Evolutionary conservation across 768 basidiomycete genomes (phyloP), one percentile per base, ranked within the genome.

Genomic region (Cubamyces lactineus): DNA sequence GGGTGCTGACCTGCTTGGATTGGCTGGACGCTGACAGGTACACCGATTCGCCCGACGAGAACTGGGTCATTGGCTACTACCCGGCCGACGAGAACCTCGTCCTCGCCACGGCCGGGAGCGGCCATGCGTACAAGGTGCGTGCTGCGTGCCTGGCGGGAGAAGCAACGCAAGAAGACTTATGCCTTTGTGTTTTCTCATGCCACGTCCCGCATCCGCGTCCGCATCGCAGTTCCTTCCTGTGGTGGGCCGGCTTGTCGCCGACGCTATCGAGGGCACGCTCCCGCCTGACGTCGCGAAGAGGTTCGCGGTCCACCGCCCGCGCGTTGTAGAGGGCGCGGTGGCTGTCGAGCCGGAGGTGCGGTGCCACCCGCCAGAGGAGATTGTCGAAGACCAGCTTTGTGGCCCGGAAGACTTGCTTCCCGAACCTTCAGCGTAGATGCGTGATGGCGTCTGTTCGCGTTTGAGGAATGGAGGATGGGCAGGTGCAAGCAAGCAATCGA

Each of bases 31-130:
- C 23, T 11, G 45, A 15, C 64, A 95, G 93, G 93, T 98, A 98
- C 72, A 88, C 88, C 23, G 96, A 97, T 68, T 86, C 94, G 5
- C 82, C 86, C 1, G 90, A 95, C 69, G 88, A 86, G 3, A 84
- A 98, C 73, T 98, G 94, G 92, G 77, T 97, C 45, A 92, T 98
- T 65, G 92, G 94, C 24, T 84, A 76, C 62, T 84, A 89, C 66
- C 85, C 86, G 0, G 72, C 73, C 15, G 81, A 87, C 65, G 74
- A 77, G 24, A 82, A 82, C 6, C 71, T 98, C 12, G 73, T 95
- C 54, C 73, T 98, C 28, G 96, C 94, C 1, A 96, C 96, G 0
- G 92, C 85, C 17, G 96, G 90, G 7, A 92, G 87, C 65, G 95
- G 95, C 0, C 92, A 96, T 73, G 92, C 86, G 0, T 95, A 85